These are phyloP conservation scores for Iberis pinnata DNA, from an alignment of 345 rosid species.

Conservation along the genomic window DNA sequence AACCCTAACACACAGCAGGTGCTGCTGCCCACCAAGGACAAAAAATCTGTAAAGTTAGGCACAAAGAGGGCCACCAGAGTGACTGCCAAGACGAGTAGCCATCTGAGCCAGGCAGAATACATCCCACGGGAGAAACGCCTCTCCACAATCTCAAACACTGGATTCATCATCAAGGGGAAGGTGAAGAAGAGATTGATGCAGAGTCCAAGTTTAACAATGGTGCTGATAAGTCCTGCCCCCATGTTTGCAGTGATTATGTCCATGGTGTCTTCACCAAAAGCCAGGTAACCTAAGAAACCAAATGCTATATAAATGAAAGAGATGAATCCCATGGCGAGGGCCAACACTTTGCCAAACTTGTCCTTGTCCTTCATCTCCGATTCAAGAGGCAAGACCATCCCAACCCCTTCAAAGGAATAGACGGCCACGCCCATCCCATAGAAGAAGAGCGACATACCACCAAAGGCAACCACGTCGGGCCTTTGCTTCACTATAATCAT, in stretches of 20 bases:
- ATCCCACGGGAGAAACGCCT: constrained; percentile 52
- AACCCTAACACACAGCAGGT: constrained; percentile 74
- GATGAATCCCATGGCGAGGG: constrained; percentile 49
- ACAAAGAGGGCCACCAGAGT: constrained; percentile 60
- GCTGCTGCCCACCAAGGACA: constrained; percentile 85
- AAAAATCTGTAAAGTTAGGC: constrained; percentile 81
- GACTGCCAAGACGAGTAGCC: constrained; percentile 58
- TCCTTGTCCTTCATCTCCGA: constrained; percentile 54
- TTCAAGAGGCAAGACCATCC: constrained; percentile 72
- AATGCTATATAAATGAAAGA: constrained; percentile 55
- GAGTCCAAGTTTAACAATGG: constrained; percentile 64
- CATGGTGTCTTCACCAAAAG: constrained; percentile 58
- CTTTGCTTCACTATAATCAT: constrained; percentile 34
- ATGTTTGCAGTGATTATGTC: constrained; percentile 77
- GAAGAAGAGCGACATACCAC: constrained; percentile 53
- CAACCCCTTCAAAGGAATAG: constrained; percentile 71
- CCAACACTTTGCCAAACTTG: constrained; percentile 50
- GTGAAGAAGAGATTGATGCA: constrained; percentile 81
- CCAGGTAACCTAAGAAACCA: constrained; percentile 70
- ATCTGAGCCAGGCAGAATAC: constrained; percentile 73
- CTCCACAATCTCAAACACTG: constrained; percentile 80
- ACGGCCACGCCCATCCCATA: constrained; percentile 81
- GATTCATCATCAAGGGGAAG: constrained; percentile 91
- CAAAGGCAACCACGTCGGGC: constrained; percentile 49
- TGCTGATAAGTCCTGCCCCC: constrained; percentile 54